Base-by-base conservation (phyloP, 2,329 filamentous ascomycete species). In the Didymella exigua region DNA sequence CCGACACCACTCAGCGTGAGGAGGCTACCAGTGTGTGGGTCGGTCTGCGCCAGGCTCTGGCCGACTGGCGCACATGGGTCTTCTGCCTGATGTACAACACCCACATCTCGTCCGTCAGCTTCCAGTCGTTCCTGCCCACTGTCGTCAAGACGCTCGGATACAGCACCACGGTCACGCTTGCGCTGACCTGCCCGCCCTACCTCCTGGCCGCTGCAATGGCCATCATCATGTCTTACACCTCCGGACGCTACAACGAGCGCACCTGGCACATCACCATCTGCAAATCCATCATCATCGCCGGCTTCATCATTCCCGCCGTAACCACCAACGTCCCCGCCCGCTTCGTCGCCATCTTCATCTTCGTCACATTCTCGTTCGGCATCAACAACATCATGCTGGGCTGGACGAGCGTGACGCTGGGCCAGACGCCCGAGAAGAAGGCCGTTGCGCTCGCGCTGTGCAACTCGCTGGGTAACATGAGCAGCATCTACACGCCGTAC, bases 251-350 rank as follows among this genome's bases (percentile, higher is more conserved):
- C 47, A 77, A 81, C 46, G 80, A 82, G 59, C 75, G 79, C 13
- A 81, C 79, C 0, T 81, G 78, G 78, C 80, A 82, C 47, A 81
- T 82, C 37, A 80, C 79, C 0, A 63, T 56, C 11, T 77, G 77
- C 5, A 66, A 81, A 6, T 50, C 66, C 1, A 61, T 78, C 26
- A 76, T 77, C 2, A 69, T 81, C 3, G 67, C 72, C 0, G 79
- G 79, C 2, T 80, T 81, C 34, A 68, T 78, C n/a, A 69, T 70
- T 26, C 63, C 67, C 9, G 67, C 67, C 2, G 63, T 61, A 16
- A 69, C 67, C 0, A 31, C 68, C 31, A 69, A 69, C 37, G 65
- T 65, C 0, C 62, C 68, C 2, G 68, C 60, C 1, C 61, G 68
- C 10, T 69, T 70, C 31, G 46, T 70, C 2, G 66, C 68, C 0